These are phyloP conservation scores for Naganishia randhawae DNA, from an alignment of 768 basidiomycete genomes.

Conservation along the genomic window DNA sequence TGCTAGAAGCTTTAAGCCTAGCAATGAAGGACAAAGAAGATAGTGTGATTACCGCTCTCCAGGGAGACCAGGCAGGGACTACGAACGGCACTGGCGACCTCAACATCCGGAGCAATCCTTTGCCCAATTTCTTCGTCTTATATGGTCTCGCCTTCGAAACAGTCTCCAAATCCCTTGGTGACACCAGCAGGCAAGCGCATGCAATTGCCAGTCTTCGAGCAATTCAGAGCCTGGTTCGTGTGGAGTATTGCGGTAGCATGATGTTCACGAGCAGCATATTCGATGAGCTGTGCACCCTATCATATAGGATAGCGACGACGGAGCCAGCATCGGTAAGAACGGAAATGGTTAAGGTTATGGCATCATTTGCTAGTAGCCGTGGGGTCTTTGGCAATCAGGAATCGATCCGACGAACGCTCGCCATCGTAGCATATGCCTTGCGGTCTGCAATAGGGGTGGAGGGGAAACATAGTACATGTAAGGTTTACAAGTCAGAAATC, in stretches of 20 bases:
- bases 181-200: conserved; percentile 30
- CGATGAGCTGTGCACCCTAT: conserved; percentile 81
- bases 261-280: conserved; percentile 77
- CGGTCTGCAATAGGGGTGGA: conserved; percentile 64
- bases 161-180: conserved; percentile 53
- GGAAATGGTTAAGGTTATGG: conserved; percentile 67
- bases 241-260: conserved; percentile 74
- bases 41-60: conserved; percentile 35
- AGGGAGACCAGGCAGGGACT: conserved; percentile 26
- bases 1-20: conserved; percentile 52
- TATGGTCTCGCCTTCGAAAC: conserved; percentile 95
- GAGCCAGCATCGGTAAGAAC: conserved; percentile 70
- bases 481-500: background rate
- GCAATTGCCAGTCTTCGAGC: conserved; percentile 66
- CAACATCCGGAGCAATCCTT: conserved; percentile 53
- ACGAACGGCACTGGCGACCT: conserved; percentile 17
- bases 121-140: conserved; percentile 77
- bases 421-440: conserved; percentile 73
- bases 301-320: conserved; percentile 84
- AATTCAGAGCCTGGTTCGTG: conserved; percentile 71
- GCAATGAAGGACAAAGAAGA: conserved; percentile 75
- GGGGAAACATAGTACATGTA: conserved; percentile 29
- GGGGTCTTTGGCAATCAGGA: conserved; percentile 31
- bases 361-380: conserved; percentile 56
- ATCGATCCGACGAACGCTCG: conserved; percentile 41